Base-by-base conservation (phyloP, 306 rosid species). In the barrel medic (Medicago truncatula) region DNA sequence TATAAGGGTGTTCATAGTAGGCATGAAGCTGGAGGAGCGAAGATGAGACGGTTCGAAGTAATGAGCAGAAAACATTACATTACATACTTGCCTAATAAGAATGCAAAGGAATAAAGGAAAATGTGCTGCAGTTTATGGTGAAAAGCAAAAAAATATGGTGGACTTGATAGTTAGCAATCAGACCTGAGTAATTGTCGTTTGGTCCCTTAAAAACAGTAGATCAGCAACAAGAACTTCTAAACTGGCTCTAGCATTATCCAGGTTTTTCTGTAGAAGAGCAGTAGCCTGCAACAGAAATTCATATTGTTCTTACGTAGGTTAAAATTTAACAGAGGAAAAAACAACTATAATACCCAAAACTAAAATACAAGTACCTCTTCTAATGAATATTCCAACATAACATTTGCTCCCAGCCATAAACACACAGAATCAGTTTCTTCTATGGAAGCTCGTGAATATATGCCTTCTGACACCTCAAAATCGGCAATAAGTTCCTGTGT, bases 361-460 rank as follows among this genome's bases (percentile, higher is more conserved):
- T 43, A 78, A 40, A 70, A 75, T 41, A 53, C 10, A 57, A 70
- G 6, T 38, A 94, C 98, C 98, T 94, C 98, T 56, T 89, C 94
- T 80, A 85, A 80, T 79, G 98, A 89, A 82, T 91, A 91, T 83
- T 94, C 96, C 85, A 94, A 87, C 98, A 91, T 94, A 84, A 94
- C 94, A 44, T 91, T 94, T 28, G 98, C 98, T 84, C 97, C 97
- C 76, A 93, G 90, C 98, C 97, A 93, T 81, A 91, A 76, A 84
- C 97, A 93, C 31, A 93, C 92, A 4, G 88, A 91, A 67, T 87
- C 90, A 9, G 93, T 70, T 78, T 89, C 90, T 38, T 88, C 94
- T 56, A 93, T 87, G 60, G 87, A 79, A 82, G 98, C 94, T 39
- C 85, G 89, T 56, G 97, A 93, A 70, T 91, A 91, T 84, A 91